Base-by-base conservation (phyloP, 176 grass and related monocot species). In the Alopecurus myosuroides region DNA sequence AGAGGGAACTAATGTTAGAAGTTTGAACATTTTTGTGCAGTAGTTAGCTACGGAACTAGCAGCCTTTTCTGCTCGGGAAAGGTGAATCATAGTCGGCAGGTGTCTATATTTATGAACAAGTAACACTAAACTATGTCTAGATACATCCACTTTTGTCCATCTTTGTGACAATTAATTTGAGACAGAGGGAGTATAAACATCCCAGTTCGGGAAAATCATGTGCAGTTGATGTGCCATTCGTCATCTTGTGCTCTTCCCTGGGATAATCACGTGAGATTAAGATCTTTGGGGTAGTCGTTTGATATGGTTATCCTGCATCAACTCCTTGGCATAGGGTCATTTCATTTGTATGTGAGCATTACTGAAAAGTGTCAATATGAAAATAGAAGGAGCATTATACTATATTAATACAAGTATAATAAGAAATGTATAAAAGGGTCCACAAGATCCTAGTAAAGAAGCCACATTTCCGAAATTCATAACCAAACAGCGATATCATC, bases 11-110 rank as follows among this genome's bases (percentile, higher is more conserved):
- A 61, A 35, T 34, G 12, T 76, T 76, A 50, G 4, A 69, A 53
- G 22, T 53, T 67, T 23, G 63, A 55, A 53, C 5, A 2, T 58
- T 82, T 48, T 70, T 70, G n/a, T 30, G 30, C 30, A 37, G 45
- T 75, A 80, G 13, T 70, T 66, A 76, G 22, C 44, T 29, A 76
- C 76, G 71, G 56, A 80, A 62, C 74, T 50, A 19, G 48, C 39
- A 58, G 48, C 70, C 61, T 81, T 49, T 69, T 85, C 29, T 76
- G 26, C 5, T 55, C 2, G 7, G 20, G 36, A 39, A 61, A 74
- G 40, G 22, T 28, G 65, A 81, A 72, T 84, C 30, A 45, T 29
- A 26, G 20, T 73, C 19, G 66, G 26, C 35, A 85, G 45, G 66
- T 88, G 58, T 39, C 60, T 75, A 6, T 52, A 44, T 5, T 31